phyloP scores from a whole-genome alignment of 139 green algal species.

The Chlorella sp. region DNA sequence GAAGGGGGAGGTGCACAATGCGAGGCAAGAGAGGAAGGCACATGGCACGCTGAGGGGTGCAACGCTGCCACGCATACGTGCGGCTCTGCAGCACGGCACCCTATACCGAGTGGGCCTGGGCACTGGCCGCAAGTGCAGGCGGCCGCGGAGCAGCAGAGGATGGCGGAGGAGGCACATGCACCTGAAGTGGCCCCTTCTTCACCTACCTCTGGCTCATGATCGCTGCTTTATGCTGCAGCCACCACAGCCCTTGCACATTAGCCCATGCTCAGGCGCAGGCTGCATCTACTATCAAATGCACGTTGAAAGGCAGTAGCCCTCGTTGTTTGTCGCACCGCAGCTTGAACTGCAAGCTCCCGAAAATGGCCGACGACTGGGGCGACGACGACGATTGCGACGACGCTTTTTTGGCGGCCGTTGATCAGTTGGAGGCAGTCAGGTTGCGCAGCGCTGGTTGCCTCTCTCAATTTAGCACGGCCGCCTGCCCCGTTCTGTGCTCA shows the following conservation, averaged over 20 bases:
- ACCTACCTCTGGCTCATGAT: too few species aligned
- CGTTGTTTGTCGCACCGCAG: neutral
- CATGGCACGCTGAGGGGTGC: too few species aligned
- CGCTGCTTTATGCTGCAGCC: too few species aligned
- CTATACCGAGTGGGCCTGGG: neutral
- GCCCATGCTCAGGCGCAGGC: too few species aligned
- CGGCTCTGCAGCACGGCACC: too few species aligned
- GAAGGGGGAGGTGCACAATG: too few species aligned
- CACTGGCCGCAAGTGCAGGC: neutral
- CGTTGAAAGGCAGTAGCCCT: neutral
- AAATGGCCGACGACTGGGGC: neutral
- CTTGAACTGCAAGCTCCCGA: neutral
- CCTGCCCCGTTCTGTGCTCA: too few species aligned
- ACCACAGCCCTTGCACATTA: too few species aligned
- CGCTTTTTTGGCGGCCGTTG: neutral
- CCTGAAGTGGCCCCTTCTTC: too few species aligned
- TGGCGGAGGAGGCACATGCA: neutral
- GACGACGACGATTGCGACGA: conserved; percentile 9
- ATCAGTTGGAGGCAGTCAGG: conserved; percentile 5
- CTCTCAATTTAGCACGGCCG: neutral
- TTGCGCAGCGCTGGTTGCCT: neutral
- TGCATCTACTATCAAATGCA: neutral
- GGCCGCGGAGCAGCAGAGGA: neutral
- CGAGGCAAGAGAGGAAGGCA: too few species aligned
- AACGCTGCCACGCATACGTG: too few species aligned